These are phyloP conservation scores for Ganoderma meredithae DNA, from an alignment of 1,284 basidiomycete genomes.

Conservation along the genomic window DNA sequence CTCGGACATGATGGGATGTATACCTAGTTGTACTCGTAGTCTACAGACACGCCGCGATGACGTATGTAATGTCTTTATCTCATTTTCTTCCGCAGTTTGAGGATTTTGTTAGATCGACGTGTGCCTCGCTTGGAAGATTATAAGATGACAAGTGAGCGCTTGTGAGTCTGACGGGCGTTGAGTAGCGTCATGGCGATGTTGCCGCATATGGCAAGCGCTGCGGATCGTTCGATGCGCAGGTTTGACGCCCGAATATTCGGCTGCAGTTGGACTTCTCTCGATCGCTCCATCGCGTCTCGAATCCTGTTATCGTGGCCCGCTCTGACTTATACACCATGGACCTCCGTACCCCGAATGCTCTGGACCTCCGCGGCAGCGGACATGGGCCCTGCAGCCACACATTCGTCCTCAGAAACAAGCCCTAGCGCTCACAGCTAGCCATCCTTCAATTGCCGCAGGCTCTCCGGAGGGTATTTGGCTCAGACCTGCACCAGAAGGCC, in stretches of 20 bases:
- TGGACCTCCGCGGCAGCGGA: background rate
- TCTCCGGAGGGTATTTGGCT: no score
- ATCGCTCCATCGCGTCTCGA: background rate
- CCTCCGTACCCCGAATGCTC: background rate
- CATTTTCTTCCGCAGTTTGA: background rate
- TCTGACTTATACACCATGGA: no score
- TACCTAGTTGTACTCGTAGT: background rate
- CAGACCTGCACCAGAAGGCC: background rate
- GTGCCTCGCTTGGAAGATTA: background rate
- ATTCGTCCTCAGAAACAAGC: background rate
- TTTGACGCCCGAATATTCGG: background rate
- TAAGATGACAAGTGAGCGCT: background rate
- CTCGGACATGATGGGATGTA: constrained; percentile 5
- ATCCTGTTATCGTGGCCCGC: background rate
- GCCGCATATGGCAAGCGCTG: constrained; percentile 15
- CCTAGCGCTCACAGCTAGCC: no score
- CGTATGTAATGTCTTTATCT: background rate
- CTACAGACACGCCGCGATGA: background rate
- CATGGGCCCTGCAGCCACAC: no score
- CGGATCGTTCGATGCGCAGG: constrained; percentile 15
- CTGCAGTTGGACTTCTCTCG: background rate
- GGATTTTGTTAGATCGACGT: background rate
- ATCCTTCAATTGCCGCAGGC: no score
- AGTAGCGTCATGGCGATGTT: constrained; percentile 13
- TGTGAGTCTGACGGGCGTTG: background rate